Evolutionary conservation across 345 rosid species (phyloP).

Genomic region (Populus nigra): DNA sequence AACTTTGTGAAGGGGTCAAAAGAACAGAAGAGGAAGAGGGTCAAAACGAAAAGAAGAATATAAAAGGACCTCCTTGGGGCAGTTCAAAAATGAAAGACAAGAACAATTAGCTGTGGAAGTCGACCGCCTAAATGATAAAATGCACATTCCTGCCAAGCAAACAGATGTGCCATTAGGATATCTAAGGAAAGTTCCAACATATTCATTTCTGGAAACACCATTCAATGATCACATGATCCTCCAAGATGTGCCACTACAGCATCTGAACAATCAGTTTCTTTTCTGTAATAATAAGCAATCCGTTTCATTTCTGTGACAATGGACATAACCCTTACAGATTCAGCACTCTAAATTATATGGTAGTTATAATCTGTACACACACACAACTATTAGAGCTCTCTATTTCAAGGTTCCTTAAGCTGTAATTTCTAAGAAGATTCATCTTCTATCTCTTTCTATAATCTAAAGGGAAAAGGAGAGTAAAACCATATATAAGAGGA

Average conservation of each 20-base stretch:
- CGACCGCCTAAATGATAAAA: neutral
- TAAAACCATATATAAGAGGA: neutral
- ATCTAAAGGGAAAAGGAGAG: neutral
- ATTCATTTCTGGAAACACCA: neutral
- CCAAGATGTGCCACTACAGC: neutral
- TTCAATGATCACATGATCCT: neutral
- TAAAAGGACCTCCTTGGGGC: neutral
- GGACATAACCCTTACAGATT: conserved; percentile 13
- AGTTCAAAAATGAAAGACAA: neutral
- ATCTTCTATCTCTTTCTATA: conserved; percentile 15
- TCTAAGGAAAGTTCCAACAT: neutral
- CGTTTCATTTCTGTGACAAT: conserved; percentile 21
- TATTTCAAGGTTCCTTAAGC: conserved; percentile 11
- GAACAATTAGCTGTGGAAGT: neutral
- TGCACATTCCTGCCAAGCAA: conserved; percentile 1
- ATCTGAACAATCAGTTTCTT: conserved; percentile 3
- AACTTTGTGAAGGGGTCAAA: conserved; percentile 23
- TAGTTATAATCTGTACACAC: conserved; percentile 17
- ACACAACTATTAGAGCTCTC: neutral
- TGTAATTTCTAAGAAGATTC: conserved; percentile 10
- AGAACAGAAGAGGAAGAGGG: neutral
- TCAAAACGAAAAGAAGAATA: conserved; percentile 6
- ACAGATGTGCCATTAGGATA: neutral
- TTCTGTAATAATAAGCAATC: conserved; percentile 16
- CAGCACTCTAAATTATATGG: neutral